These are phyloP conservation scores for Lepraria neglecta DNA, from an alignment of 495 filamentous ascomycete genomes.

Conservation along the genomic window DNA sequence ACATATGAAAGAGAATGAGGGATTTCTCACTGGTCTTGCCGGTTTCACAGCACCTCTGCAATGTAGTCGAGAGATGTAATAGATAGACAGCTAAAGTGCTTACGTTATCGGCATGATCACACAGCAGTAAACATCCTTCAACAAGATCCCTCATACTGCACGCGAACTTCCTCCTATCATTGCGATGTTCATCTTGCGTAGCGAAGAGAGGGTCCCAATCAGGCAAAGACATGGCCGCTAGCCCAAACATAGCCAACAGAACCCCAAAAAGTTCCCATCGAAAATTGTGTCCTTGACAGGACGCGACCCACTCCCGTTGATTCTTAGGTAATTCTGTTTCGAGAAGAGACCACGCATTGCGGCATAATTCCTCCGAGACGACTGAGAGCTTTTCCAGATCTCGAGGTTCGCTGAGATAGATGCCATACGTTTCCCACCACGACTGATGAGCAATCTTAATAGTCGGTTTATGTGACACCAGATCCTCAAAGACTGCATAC, in stretches of 20 bases:
- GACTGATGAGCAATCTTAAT: neutral
- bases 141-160: conserved; percentile 39
- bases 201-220: conserved; percentile 36
- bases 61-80: conserved; percentile 41
- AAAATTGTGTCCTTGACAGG: conserved; percentile 45
- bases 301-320: conserved; percentile 33
- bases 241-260: conserved; percentile 45
- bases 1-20: neutral
- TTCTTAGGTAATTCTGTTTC: conserved; percentile 1
- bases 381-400: neutral
- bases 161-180: conserved; percentile 30
- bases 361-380: neutral
- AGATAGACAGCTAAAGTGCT: conserved; percentile 42
- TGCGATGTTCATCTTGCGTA: conserved; percentile 21
- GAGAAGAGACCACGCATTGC: neutral
- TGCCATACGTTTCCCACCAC: neutral
- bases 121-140: conserved; percentile 41
- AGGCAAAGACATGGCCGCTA: conserved; percentile 36
- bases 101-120: conserved; percentile 42
- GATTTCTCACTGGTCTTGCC: neutral
- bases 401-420: neutral
- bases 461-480: neutral
- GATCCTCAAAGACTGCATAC: neutral
- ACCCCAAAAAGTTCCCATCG: conserved; percentile 57
- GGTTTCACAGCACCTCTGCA: conserved; percentile 1